phyloP scores from a whole-genome alignment of 192 early-diverging fungal species.

The Glomus cerebriforme region DNA sequence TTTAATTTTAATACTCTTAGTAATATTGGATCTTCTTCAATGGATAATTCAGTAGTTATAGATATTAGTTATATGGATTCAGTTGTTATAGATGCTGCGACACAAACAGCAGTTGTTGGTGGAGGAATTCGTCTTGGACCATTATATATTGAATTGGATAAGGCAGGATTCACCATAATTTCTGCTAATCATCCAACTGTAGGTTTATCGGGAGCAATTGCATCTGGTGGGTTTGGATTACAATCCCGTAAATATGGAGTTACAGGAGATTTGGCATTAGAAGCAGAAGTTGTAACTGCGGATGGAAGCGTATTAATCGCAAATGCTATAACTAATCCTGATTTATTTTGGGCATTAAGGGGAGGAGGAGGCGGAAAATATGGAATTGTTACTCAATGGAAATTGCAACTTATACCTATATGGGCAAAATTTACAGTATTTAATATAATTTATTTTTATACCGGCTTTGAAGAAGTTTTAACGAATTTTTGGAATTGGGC shows the following conservation, averaged over 20 bases:
- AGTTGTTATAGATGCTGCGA: conserved; percentile 16
- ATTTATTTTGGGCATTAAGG: conserved; percentile 63
- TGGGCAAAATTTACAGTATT: conserved; percentile 15
- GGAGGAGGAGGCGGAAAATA: conserved; percentile 53
- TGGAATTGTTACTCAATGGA: conserved; percentile 42
- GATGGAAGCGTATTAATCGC: conserved; percentile 44
- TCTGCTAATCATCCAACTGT: conserved; percentile 51
- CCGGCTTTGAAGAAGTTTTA: not conserved
- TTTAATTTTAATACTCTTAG: not conserved
- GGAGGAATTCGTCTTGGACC: conserved; percentile 55
- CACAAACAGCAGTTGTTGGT: conserved; percentile 38
- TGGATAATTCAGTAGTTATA: conserved; percentile 47
- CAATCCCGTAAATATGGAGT: conserved; percentile 49
- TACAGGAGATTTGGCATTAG: conserved; percentile 53
- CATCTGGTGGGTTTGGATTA: conserved; percentile 55
- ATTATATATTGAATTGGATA: conserved; percentile 44
- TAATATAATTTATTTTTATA: not conserved
- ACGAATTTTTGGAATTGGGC: not conserved
- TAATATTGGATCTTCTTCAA: conserved; percentile 12
- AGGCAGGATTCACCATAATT: conserved; percentile 40
- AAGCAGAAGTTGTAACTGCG: conserved; percentile 54
- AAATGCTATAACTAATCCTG: conserved; percentile 44
- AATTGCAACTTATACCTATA: conserved; percentile 30
- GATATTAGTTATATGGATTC: conserved; percentile 47
- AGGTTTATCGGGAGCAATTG: conserved; percentile 51